Evolutionary conservation across 495 filamentous ascomycete species (phyloP).

Genomic region (Glonium stellatum): DNA sequence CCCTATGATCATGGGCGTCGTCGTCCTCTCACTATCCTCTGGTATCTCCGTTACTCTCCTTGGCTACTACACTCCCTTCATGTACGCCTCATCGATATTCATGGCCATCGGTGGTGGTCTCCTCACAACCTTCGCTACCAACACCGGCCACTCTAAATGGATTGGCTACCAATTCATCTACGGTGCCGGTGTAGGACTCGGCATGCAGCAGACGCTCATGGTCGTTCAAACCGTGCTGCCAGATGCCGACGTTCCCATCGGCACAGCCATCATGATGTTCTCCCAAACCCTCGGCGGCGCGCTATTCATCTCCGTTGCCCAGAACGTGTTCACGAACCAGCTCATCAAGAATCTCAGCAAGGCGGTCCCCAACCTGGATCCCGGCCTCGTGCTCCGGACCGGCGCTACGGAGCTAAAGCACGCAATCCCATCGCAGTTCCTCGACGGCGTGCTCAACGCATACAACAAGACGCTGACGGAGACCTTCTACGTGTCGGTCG

Average conservation of each 20-base stretch:
- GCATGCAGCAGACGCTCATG: slow-evolving; percentile 62
- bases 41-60: slow-evolving; percentile 48
- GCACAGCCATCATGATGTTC: slow-evolving; percentile 59
- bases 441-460: slow-evolving; percentile 53
- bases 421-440: slow-evolving; percentile 39
- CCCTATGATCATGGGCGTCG: slow-evolving; percentile 45
- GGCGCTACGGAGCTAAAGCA: slow-evolving; percentile 63
- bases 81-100: slow-evolving; percentile 47
- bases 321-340: slow-evolving; percentile 72
- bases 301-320: slow-evolving; percentile 63
- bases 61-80: slow-evolving; percentile 62
- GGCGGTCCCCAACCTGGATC: slow-evolving; percentile 41
- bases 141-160: slow-evolving; percentile 50
- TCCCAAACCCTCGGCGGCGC: slow-evolving; percentile 60
- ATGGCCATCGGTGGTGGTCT: slow-evolving; percentile 57
- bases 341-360: slow-evolving; percentile 51
- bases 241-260: slow-evolving; percentile 51
- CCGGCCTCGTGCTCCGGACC: slow-evolving; percentile 44
- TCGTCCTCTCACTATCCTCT: slow-evolving; percentile 41
- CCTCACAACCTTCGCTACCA: slow-evolving; percentile 50
- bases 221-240: slow-evolving; percentile 58
- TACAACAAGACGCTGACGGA: slow-evolving; percentile 65
- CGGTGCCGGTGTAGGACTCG: slow-evolving; percentile 63
- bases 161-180: slow-evolving; percentile 65
- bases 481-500: slow-evolving; percentile 63